These are phyloP conservation scores for Hyphopichia wangnamkhiaoensis DNA, from an alignment of 1,139 yeast genomes.

Conservation along the genomic window DNA sequence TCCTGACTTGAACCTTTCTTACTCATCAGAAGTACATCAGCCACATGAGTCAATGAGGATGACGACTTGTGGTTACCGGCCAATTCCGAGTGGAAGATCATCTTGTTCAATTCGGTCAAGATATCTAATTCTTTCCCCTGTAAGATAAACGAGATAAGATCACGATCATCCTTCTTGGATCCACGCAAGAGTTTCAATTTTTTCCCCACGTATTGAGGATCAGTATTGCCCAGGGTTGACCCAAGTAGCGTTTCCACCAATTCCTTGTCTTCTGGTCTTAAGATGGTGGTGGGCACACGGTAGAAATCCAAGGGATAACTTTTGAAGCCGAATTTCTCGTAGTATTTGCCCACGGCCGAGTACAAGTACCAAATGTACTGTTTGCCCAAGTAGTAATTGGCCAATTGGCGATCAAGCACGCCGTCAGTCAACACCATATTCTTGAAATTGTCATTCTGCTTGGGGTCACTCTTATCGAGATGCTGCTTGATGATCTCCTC, in stretches of 20 bases:
- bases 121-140: constrained; percentile 40
- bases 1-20: constrained; percentile 25
- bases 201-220: constrained; percentile 24
- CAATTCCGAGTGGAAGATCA: constrained; percentile 36
- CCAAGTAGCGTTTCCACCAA: constrained; percentile 23
- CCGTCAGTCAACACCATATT: constrained; percentile 34
- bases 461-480: constrained; percentile 21
- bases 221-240: constrained; percentile 1
- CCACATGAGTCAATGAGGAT: constrained; percentile 36
- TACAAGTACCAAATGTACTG: constrained; percentile 42
- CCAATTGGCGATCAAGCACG: constrained; percentile 30
- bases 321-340: constrained; percentile 42
- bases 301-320: constrained; percentile 38
- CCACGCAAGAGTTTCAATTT: constrained; percentile 29
- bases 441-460: constrained; percentile 29
- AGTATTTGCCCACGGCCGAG: constrained; percentile 35
- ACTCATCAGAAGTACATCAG: constrained; percentile 25
- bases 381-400: constrained; percentile 37
- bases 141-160: constrained; percentile 31
- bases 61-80: constrained; percentile 35
- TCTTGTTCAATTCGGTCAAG: constrained; percentile 39
- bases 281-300: constrained; percentile 28
- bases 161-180: constrained; percentile 28
- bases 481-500: constrained; percentile 26
- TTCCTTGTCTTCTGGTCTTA: constrained; percentile 19